phyloP scores from a whole-genome alignment of 2,329 filamentous ascomycete species.

The Beauveria brongniartii region DNA sequence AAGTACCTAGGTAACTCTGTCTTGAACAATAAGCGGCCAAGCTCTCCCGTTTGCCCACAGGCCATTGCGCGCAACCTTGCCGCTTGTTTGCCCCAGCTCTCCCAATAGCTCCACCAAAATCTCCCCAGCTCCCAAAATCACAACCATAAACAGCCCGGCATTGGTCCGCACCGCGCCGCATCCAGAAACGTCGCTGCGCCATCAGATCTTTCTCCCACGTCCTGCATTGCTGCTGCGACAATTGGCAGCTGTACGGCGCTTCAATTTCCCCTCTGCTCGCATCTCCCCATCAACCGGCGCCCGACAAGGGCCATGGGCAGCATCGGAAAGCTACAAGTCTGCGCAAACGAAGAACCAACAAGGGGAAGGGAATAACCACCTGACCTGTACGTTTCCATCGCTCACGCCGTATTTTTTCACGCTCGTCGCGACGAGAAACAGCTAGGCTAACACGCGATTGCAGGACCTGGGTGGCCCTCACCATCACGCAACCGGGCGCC shows the following conservation, averaged over 20 bases:
- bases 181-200: not conserved
- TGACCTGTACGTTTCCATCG: not conserved
- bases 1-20: not conserved
- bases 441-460: not conserved
- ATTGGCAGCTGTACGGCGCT: not conserved
- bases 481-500: slow-evolving; percentile 3
- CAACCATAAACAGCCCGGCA: slow-evolving; percentile 2
- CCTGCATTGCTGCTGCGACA: not conserved
- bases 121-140: slow-evolving; percentile 1
- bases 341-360: slow-evolving; percentile 2
- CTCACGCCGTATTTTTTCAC: not conserved
- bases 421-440: not conserved
- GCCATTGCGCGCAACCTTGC: not conserved
- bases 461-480: not conserved
- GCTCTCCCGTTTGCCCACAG: not conserved
- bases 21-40: not conserved
- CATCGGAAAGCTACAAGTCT: not conserved
- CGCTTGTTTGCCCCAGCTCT: not conserved
- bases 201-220: not conserved
- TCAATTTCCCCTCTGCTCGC: not conserved
- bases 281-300: not conserved
- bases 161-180: slow-evolving; percentile 9
- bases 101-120: not conserved
- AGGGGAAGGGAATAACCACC: not conserved
- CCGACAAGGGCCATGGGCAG: slow-evolving; percentile 8